phyloP scores from a whole-genome alignment of 2,329 filamentous ascomycete genomes.

The Leptosphaerulina australis region DNA sequence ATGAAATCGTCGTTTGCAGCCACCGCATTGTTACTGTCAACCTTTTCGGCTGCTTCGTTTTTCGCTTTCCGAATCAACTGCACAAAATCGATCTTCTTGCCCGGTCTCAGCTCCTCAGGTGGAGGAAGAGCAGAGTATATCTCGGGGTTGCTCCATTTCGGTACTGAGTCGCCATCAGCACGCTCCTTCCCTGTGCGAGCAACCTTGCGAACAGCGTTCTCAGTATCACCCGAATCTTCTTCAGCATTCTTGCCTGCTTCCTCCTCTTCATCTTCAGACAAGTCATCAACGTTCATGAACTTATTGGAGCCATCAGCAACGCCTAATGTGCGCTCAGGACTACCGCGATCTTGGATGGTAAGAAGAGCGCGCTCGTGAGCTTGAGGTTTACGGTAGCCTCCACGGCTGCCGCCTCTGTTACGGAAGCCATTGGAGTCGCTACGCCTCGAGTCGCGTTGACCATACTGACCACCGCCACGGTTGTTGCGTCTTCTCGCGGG shows the following conservation, averaged over 20 bases:
- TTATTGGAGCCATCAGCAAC: conserved; percentile 50
- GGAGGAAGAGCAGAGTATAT: conserved; percentile 89
- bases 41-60: conserved; percentile 61
- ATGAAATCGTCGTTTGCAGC: conserved; percentile 79
- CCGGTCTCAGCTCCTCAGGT: conserved; percentile 67
- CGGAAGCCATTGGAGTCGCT: conserved; percentile 24
- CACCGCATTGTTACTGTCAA: conserved; percentile 58
- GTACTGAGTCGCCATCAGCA: conserved; percentile 51
- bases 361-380: conserved; percentile 55
- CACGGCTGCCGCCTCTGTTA: conserved; percentile 18
- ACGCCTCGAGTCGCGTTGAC: conserved; percentile 28
- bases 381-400: conserved; percentile 36
- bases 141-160: conserved; percentile 95
- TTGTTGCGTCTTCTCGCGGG: conserved; percentile 25
- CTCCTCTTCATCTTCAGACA: conserved; percentile 48
- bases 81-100: conserved; percentile 85
- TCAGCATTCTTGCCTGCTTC: conserved; percentile 40
- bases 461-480: conserved; percentile 21
- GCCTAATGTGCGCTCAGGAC: conserved; percentile 54
- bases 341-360: conserved; percentile 49
- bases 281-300: conserved; percentile 50
- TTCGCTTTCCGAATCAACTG: conserved; percentile 91
- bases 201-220: conserved; percentile 34
- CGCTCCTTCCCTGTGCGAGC: conserved; percentile 27
- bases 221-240: conserved; percentile 22